Conservation (phyloP, 257 asterid genomes). For the Leonotis leonurus region DNA sequence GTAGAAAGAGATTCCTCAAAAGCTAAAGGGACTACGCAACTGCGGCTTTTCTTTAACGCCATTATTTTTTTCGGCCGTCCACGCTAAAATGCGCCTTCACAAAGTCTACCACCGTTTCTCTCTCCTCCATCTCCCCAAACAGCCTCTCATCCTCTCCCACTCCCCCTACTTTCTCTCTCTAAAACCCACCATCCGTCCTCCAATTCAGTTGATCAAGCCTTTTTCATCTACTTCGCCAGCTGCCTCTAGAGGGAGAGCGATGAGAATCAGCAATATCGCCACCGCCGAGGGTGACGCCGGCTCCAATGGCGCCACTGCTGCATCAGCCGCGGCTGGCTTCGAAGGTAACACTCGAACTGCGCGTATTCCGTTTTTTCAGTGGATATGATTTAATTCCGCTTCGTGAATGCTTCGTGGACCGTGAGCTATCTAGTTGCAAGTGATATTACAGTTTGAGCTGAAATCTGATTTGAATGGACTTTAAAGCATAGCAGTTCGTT, state of each 20-base stretch:
- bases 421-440: not conserved
- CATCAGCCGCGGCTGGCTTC: conserved; percentile 21
- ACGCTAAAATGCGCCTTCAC: conserved; percentile 46
- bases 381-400: not conserved
- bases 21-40: not conserved
- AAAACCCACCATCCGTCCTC: conserved; percentile 19
- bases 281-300: conserved; percentile 45
- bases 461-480: conserved; percentile 1
- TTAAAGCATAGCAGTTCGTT: not conserved
- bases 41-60: conserved; percentile 20
- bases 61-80: conserved; percentile 11
- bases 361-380: not conserved
- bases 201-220: conserved; percentile 17
- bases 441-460: not conserved
- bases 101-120: conserved; percentile 50
- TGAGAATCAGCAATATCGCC: conserved; percentile 32
- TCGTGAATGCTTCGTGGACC: not conserved
- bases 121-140: conserved; percentile 35
- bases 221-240: conserved; percentile 18
- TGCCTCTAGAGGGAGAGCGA: conserved; percentile 18
- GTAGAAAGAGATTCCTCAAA: conserved; percentile 23
- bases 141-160: conserved; percentile 25
- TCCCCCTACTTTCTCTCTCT: conserved; percentile 24
- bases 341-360: conserved; percentile 31
- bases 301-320: conserved; percentile 34